These are phyloP conservation scores for Diaporthe helianthi DNA, from an alignment of 2,329 filamentous ascomycete species.

Conservation along the genomic window DNA sequence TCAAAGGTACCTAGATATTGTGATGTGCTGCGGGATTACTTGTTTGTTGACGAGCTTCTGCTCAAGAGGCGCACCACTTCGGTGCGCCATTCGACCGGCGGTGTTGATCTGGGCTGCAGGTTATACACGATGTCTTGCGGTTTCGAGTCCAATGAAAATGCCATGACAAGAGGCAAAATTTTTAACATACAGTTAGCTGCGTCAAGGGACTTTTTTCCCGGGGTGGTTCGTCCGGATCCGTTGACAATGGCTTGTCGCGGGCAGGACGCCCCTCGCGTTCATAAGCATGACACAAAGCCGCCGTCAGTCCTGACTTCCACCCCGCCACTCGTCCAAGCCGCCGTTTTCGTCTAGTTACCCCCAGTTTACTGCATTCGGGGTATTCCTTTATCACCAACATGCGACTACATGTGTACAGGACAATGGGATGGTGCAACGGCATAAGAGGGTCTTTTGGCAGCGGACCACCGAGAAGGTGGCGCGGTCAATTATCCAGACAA, in stretches of 20 bases:
- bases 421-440: conserved; percentile 27
- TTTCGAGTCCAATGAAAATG: background rate
- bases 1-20: background rate
- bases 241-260: conserved; percentile 27
- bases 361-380: background rate
- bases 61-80: background rate
- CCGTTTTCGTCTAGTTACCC: conserved; percentile 22
- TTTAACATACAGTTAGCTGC: background rate
- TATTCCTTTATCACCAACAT: conserved; percentile 21
- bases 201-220: background rate
- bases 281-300: conserved; percentile 28
- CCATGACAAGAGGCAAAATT: background rate
- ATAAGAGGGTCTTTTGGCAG: conserved; percentile 20
- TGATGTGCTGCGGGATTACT: background rate
- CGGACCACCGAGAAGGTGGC: background rate
- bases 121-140: background rate
- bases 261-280: background rate
- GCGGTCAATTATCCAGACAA: background rate
- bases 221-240: background rate
- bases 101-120: background rate
- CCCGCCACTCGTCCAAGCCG: background rate
- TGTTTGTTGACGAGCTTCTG: background rate
- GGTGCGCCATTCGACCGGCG: background rate
- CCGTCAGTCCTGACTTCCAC: background rate
- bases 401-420: background rate